A percentile compares a stretch with the other conserved stretches of the same genome.
Conservation (phyloP, 192 early-diverging fungal species). For the Gryganskiella cystojenkinii region DNA sequence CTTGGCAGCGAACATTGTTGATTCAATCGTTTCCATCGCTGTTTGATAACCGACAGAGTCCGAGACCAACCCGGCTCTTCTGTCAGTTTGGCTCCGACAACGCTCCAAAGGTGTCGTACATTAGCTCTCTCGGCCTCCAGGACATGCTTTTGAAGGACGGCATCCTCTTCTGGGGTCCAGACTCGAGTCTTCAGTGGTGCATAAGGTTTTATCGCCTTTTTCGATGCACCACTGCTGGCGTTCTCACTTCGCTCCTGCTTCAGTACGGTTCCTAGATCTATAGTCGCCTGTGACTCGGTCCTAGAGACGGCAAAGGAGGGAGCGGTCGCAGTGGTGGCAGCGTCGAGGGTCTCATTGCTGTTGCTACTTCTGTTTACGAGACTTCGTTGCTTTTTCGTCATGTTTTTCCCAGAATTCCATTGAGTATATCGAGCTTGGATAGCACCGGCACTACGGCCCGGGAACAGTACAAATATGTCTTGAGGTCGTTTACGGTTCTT, state of each 20-base stretch:
- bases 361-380: too few species aligned
- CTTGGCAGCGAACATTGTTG: background rate
- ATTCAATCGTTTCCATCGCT: background rate
- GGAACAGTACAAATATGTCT: background rate
- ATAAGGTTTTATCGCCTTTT: background rate
- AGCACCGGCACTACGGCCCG: background rate
- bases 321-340: too few species aligned
- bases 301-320: too few species aligned
- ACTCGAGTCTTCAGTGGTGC: background rate
- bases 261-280: too few species aligned
- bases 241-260: too few species aligned
- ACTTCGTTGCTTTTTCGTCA: too few species aligned
- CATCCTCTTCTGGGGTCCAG: constrained; percentile 10
- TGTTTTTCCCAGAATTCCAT: too few species aligned
- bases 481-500: background rate
- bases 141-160: background rate
- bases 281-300: too few species aligned
- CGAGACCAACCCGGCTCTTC: background rate
- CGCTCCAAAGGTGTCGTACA: background rate
- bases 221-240: too few species aligned
- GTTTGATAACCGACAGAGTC: background rate
- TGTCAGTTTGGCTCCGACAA: background rate
- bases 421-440: too few species aligned
- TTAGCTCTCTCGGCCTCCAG: background rate
- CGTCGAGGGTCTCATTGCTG: too few species aligned